Evolutionary conservation across 257 asterid species (phyloP), one percentile per base, ranked within the genome.

Genomic region (Solanum virginianum): DNA sequence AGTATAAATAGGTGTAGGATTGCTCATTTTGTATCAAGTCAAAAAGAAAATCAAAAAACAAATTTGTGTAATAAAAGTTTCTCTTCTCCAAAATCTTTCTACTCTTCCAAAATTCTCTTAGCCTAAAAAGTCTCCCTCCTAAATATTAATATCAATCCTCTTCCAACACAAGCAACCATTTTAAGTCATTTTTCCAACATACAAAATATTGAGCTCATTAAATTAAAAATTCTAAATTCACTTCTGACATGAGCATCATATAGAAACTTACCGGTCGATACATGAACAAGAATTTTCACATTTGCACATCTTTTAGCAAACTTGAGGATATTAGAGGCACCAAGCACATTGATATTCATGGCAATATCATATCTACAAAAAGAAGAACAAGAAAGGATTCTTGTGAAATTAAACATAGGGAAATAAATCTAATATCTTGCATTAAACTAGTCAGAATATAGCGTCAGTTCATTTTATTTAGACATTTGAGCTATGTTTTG

Each of bases 221-320:
- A 26, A 26, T 36, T 36, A 36, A 36, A 36, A 4, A 36, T 36
- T 36, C 22, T 56, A 10, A 57, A 59, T 59, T 20, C n/a, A 59
- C 66, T 60, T 1, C 29, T 24, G 22, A 60, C 22, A 60, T 60
- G 36, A 10, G 69, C 12, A 60, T 60, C 69, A 60, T 22, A 60
- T 26, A 36, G 5, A 36, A 36, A 36, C 39, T 36, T 2, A 36
- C 1, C 39, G 3, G 39, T 36, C 4, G 87, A 85, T 49, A 85
- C 87, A 49, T 85, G 87, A 53, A 43, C 68, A 77, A 85, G 80
- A 20, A 65, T 24, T 54, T 62, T 85, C 6, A 80, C 22, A 26
- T 65, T 85, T 16, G 29, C 32, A 65, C 87, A 80, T 45, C 53
- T 85, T 24, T 85, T 85, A n/a, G 87, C 87, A 36, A 85, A 85